Conservation (phyloP, 805 yeast genomes). For the Danielozyma ontarioensis region DNA sequence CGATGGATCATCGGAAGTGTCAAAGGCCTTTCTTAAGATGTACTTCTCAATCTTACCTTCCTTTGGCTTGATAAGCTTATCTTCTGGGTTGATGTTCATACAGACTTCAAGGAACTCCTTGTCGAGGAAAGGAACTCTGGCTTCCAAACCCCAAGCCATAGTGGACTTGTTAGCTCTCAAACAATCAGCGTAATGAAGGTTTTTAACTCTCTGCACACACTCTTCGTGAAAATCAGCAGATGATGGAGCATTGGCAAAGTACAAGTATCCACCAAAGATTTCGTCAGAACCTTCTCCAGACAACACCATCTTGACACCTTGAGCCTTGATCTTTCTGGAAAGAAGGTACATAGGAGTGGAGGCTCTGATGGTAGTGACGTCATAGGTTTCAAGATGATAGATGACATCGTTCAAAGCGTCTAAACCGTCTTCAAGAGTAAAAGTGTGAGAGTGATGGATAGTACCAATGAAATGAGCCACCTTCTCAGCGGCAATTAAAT, state of each 20-base stretch:
- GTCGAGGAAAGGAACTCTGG: conserved; percentile 98
- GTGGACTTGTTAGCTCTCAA: conserved; percentile 98
- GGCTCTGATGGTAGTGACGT: conserved; percentile 98
- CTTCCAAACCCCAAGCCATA: conserved; percentile 99
- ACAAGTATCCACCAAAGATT: conserved; percentile 96
- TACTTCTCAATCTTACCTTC: conserved; percentile 88
- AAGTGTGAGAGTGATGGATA: conserved; percentile 95
- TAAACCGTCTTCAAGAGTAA: conserved; percentile 93
- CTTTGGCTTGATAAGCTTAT: conserved; percentile 72
- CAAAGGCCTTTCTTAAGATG: conserved; percentile 95
- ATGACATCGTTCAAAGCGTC: conserved; percentile 94
- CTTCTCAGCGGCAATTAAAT: conserved; percentile 90
- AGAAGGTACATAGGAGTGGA: conserved; percentile 98
- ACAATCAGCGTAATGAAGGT: conserved; percentile 96
- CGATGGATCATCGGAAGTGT: conserved; percentile 76
- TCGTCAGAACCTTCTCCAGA: conserved; percentile 99
- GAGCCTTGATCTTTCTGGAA: conserved; percentile 96
- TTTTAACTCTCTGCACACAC: conserved; percentile 92
- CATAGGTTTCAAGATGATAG: conserved; percentile 93
- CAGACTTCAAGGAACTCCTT: conserved; percentile 84
- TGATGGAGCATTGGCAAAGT: conserved; percentile 95
- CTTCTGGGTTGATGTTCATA: conserved; percentile 92
- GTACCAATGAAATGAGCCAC: conserved; percentile 96
- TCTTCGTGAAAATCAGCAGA: conserved; percentile 92
- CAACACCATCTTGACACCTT: conserved; percentile 98